Base-by-base conservation (phyloP, 1,284 basidiomycete species). In the Coniferiporia sulphurascens region DNA sequence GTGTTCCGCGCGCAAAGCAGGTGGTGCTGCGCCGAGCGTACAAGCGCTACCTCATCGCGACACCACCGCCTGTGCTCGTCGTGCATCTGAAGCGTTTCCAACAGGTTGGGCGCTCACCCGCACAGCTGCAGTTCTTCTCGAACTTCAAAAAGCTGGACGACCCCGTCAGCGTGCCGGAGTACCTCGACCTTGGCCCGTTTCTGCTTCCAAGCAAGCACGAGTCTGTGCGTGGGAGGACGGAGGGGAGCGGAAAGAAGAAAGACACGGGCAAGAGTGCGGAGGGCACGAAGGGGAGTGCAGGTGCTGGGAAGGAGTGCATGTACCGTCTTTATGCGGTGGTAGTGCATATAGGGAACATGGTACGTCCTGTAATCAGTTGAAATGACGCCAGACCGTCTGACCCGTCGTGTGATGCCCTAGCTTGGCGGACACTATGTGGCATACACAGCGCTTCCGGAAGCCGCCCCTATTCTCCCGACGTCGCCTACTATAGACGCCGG, bases 21-120 rank as follows among this genome's bases (percentile, higher is more conserved):
- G 81, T 86, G 59, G 78, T 96, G 53, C 79, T 89, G 70, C 84
- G 91, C 1, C 80, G 90, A 6, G 93, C 93, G 13, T 93, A 92
- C 75, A 98, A 98, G 74, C 88, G 95, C 7, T 98, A 96, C 72
- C 84, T 98, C 61, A 91, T 98, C 67, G 84, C 89, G 4, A 83
- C 81, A 0, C 87, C 92, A 0, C 95, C 95, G 0, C 92, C 93
- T 0, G 83, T 97, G 34, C 82, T 98, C 60, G 91, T 96, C 56
- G 84, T 98, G 62, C 95, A 98, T 66, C 80, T 97, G 54, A 98
- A 97, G 76, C 83, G 95, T 36, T 98, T 98, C 76, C 92, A 95
- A 72, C 91, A 94, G 71, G 74, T 77, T 8, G 60, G 65, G n/a
- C 68, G 68, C 72, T 81, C 52, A 71, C 76, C 59, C 77, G 78